A percentile compares a stretch with the other conserved stretches of the same genome.
Evolutionary conservation across 1,139 yeast genomes (phyloP).

Genomic region (Yamadazyma conglobata): DNA sequence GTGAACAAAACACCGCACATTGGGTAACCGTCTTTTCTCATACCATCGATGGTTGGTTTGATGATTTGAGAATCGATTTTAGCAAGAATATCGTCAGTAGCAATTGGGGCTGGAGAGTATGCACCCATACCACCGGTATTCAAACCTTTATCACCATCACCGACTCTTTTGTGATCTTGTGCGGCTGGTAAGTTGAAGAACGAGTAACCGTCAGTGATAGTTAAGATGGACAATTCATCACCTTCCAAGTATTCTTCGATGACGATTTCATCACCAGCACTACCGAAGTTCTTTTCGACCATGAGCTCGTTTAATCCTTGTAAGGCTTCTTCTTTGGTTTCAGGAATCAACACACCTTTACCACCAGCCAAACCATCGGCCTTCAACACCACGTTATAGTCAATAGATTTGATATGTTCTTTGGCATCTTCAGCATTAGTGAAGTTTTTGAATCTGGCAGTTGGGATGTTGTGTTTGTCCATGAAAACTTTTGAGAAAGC

Average conservation of each 20-base stretch:
- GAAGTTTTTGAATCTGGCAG: constrained; percentile 86
- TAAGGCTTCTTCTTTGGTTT: constrained; percentile 77
- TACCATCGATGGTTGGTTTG: constrained; percentile 91
- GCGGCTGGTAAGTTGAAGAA: constrained; percentile 92
- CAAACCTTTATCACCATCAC: constrained; percentile 89
- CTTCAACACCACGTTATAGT: constrained; percentile 84
- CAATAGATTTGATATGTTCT: constrained; percentile 59
- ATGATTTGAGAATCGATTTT: constrained; percentile 71
- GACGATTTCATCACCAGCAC: constrained; percentile 95
- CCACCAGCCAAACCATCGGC: constrained; percentile 99
- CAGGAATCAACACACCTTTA: constrained; percentile 94
- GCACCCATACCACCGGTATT: constrained; percentile 99
- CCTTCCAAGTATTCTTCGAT: constrained; percentile 96
- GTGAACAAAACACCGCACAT: constrained; percentile 95
- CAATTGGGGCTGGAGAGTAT: constrained; percentile 96
- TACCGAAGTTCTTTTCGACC: constrained; percentile 86
- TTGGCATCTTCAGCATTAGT: constrained; percentile 71
- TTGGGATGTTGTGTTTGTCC: constrained; percentile 89
- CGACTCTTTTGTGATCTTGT: constrained; percentile 95
- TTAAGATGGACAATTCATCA: constrained; percentile 90
- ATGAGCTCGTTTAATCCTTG: constrained; percentile 83
- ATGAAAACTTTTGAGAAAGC: constrained; percentile 91
- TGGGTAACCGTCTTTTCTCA: constrained; percentile 94
- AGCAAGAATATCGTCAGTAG: constrained; percentile 63
- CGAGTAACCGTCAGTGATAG: constrained; percentile 92